Evolutionary conservation across 805 yeast genomes (phyloP), one percentile per base, ranked within the genome.

Genomic region (Sugiyamaella chiloensis): DNA sequence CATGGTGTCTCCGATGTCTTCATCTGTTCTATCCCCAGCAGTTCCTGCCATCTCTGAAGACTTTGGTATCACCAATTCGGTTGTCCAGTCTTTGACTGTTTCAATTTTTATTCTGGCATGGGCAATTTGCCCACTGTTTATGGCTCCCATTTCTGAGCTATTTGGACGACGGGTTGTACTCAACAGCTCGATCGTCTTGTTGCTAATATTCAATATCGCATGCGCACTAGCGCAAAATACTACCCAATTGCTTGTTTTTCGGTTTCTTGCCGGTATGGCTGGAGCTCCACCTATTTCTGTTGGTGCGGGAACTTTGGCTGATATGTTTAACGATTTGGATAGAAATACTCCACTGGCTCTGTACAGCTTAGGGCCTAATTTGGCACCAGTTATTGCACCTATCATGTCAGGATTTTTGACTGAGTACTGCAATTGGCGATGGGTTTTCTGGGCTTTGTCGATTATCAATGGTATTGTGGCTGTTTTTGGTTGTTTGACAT

Each of bases 251-350:
- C 68, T 79, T 55, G 73, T 80, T 11, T 78, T 75, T 51, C 69
- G 89, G 40, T 76, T 82, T 43, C 59, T 83, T 1, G 83, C 85
- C 1, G 89, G 89, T 2, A 61, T 76, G n/a, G 79, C 81, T 44
- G 86, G 85, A 5, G 75, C 83, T 45, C 81, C 85, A 0, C 83
- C 88, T 1, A 65, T 83, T 30, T 79, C 81, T 40, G 81, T 81
- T 6, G 87, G 86, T 20, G 85, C 86, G 1, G 88, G 87, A 17
- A 75, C 79, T 5, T 64, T 83, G 35, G 80, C 85, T 16, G 89
- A 83, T 58, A 58, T 83, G 51, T 83, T 72, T 58, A 69, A 69
- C 44, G 77, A 75, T 50, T 60, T 68, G 40, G 70, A 75, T 27
- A 70, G 87, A 44, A 78, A 76, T 43, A 60, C 67, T 30, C 84